Percentiles rank a stretch among this genome's conserved stretches.
Conservation (phyloP, 2,329 filamentous ascomycete species). For the Penicillium sp. region DNA sequence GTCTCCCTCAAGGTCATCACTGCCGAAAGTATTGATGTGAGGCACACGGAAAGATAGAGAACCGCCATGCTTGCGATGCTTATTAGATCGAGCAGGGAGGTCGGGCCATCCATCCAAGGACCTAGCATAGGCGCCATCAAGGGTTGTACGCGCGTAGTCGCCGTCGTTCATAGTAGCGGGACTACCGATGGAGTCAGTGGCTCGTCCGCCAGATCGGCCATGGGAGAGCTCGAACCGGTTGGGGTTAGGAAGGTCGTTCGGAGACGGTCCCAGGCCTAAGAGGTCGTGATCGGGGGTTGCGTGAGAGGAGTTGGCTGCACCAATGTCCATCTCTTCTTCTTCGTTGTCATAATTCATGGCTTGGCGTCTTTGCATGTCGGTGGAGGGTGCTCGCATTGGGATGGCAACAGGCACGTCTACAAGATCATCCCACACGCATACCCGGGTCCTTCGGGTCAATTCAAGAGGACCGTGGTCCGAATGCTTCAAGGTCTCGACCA, state of each 20-base stretch:
- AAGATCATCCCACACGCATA: slow-evolving; percentile 97
- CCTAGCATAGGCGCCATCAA: slow-evolving; percentile 32
- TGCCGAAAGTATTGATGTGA: slow-evolving; percentile 52
- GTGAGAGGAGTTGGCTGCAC: slow-evolving; percentile 62
- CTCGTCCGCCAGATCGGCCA: slow-evolving; percentile 35
- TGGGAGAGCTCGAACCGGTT: slow-evolving; percentile 69
- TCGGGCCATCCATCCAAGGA: slow-evolving; percentile 40
- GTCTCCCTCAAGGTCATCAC: slow-evolving; percentile 84
- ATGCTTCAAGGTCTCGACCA: slow-evolving; percentile 94
- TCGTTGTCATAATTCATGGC: slow-evolving; percentile 54
- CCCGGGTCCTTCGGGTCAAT: slow-evolving; percentile 82
- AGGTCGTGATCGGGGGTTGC: slow-evolving; percentile 60
- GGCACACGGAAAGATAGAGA: slow-evolving; percentile 44
- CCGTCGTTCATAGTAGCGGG: slow-evolving; percentile 34
- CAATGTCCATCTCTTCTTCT: slow-evolving; percentile 93
- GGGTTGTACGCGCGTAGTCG: slow-evolving; percentile 31
- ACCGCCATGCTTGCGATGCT: slow-evolving; percentile 31
- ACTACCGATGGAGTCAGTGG: slow-evolving; percentile 34
- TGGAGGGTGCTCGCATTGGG: slow-evolving; percentile 78
- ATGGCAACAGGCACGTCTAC: slow-evolving; percentile 95
- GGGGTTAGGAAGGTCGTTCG: slow-evolving; percentile 67
- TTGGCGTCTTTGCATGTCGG: slow-evolving; percentile 73
- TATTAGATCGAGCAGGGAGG: slow-evolving; percentile 36
- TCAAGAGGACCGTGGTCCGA: slow-evolving; percentile 90
- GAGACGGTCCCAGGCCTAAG: slow-evolving; percentile 60